Base-by-base conservation (phyloP, 768 basidiomycete genomes). In the Serpula lacrymans region DNA sequence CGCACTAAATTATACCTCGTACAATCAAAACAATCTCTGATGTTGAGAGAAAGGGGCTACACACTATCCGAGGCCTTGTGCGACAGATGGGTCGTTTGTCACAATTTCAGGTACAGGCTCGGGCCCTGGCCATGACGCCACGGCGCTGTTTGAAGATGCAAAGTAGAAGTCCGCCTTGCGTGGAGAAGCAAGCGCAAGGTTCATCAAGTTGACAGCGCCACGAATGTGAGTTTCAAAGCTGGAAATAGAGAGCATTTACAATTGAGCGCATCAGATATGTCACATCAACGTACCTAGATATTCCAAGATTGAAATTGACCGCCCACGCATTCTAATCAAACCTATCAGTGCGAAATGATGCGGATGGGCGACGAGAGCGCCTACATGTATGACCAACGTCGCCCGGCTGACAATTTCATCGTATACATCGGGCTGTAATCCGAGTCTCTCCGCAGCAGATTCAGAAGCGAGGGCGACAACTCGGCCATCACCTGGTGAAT, bases 281-380 rank as follows among this genome's bases (percentile, higher is more conserved):
- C 24, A 2, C 2, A 23, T 18, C 14, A 25, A 34, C 43, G 4
- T 34, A 43, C 56, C 59, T 58, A 5, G 53, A 49, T 16, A 58
- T 56, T 7, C 58, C 59, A 27, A 77, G 56, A 37, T 64, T 68
- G 46, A 80, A 78, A 53, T 79, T 78, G 41, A 79, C 77, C 1
- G 72, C 68, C 77, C 77, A 78, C 7, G 74, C 75, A 37, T 72
- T 77, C 72, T 74, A 37, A 14, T 22, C 13, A 10, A n/a, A 20
- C 24, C n/a, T 29, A 23, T 22, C 14, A 39, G 13, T 11, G 11
- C 34, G 11, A 8, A 25, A 16, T 11, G 9, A 27, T 38, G 13
- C 39, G 30, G n/a, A 21, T 25, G 22, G 18, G 29, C 28, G 34
- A 22, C 23, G 28, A 29, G 24, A 6, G 5, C 7, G 49, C 57